Evolutionary conservation across 331 rosid genomes (phyloP).

Genomic region (Malus hybrid): DNA sequence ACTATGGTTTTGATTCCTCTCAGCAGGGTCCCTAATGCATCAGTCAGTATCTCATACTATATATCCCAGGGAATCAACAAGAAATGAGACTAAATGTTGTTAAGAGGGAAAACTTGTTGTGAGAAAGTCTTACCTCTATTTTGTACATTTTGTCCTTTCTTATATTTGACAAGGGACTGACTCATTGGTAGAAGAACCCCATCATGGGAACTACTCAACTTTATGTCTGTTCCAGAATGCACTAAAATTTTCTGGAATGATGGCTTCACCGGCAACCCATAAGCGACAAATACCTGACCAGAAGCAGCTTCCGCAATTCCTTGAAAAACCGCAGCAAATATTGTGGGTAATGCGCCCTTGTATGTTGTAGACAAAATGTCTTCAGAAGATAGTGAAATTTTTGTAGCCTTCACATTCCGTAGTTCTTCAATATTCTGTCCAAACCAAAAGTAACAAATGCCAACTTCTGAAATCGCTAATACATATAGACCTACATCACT

Average conservation of each 20-base stretch:
- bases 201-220: conserved; percentile 55
- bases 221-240: conserved; percentile 61
- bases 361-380: conserved; percentile 39
- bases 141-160: conserved; percentile 43
- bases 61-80: background rate
- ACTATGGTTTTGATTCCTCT: background rate
- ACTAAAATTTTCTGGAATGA: conserved; percentile 62
- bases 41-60: background rate
- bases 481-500: conserved; percentile 47
- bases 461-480: conserved; percentile 88
- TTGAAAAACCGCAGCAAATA: conserved; percentile 75
- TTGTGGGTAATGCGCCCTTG: conserved; percentile 54
- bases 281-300: conserved; percentile 61
- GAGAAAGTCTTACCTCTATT: conserved; percentile 38
- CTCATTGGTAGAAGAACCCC: conserved; percentile 76
- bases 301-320: conserved; percentile 48
- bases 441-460: conserved; percentile 78
- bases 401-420: conserved; percentile 54
- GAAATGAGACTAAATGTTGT: background rate
- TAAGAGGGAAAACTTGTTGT: background rate
- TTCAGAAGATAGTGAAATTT: conserved; percentile 56
- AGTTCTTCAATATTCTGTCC: conserved; percentile 64
- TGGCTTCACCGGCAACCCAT: conserved; percentile 75
- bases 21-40: background rate
- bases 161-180: conserved; percentile 48